A percentile compares a stretch with the other conserved stretches of the same genome.
These are phyloP conservation scores for Pichia paraexigua DNA, from an alignment of 805 yeast genomes.

Conservation along the genomic window DNA sequence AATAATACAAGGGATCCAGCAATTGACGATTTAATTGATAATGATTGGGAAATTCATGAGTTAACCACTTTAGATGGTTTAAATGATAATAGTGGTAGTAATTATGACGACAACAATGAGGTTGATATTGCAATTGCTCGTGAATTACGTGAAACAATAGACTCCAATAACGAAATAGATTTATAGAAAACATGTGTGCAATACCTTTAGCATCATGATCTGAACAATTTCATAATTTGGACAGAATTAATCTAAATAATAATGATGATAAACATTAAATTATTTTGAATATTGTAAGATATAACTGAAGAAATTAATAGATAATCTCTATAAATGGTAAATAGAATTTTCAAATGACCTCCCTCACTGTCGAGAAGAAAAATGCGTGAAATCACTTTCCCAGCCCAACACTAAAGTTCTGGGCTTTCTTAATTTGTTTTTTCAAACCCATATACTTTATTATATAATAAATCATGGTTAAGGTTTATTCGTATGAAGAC, in stretches of 20 bases:
- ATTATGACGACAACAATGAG: neutral
- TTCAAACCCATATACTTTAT: neutral
- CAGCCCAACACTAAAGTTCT: neutral
- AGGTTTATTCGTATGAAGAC: constrained; percentile 43
- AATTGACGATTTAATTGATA: constrained; percentile 5
- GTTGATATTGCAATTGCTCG: constrained; percentile 1
- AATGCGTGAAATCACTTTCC: neutral
- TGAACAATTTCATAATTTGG: neutral
- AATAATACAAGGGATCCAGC: neutral
- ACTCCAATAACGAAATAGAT: neutral
- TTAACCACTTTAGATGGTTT: constrained; percentile 10
- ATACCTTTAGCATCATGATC: no score
- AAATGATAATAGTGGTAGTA: neutral
- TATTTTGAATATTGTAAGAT: no score
- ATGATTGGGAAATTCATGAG: constrained; percentile 24
- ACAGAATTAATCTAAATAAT: neutral
- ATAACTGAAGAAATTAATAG: no score
- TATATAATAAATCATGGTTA: constrained; percentile 14
- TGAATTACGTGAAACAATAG: neutral
- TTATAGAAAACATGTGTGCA: neutral
- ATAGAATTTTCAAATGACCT: no score
- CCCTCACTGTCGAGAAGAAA: no score
- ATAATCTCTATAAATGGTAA: no score
- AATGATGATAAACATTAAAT: neutral
- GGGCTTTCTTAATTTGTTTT: neutral